phyloP scores from a whole-genome alignment of 139 green algal genomes.

The Spirogloea muscicola region DNA sequence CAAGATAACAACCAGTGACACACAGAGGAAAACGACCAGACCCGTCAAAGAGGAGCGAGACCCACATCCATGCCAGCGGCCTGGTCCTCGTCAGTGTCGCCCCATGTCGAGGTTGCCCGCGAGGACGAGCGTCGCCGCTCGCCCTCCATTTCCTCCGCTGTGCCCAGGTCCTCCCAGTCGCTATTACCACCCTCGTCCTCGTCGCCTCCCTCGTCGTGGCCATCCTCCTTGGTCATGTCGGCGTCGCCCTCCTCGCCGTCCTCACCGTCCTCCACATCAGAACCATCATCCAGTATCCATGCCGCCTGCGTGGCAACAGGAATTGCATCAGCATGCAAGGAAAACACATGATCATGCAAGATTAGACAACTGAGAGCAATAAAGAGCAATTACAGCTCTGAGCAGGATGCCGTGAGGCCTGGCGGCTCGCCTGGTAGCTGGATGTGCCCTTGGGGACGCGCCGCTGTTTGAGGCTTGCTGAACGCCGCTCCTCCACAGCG shows the following conservation, averaged over 20 bases:
- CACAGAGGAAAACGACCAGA: no score
- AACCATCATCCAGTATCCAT: constrained; percentile 22
- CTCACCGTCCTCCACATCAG: constrained; percentile 54
- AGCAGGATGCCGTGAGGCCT: no score
- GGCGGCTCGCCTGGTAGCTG: constrained; percentile 94
- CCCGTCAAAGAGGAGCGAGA: constrained; percentile 6
- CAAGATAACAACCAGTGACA: no score
- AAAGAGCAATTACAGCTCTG: no score
- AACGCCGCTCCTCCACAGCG: constrained; percentile 35
- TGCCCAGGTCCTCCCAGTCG: neutral
- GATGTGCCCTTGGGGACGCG: constrained; percentile 73
- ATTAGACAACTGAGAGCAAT: no score
- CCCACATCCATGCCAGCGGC: constrained; percentile 23
- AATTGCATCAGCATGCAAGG: no score
- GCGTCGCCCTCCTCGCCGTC: constrained; percentile 56
- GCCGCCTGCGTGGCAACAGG: no score
- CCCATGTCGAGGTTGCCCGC: constrained; percentile 2
- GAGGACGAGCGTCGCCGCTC: neutral
- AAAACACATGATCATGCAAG: no score
- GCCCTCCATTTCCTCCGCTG: constrained; percentile 11
- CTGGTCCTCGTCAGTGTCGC: constrained; percentile 7
- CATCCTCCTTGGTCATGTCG: constrained; percentile 2
- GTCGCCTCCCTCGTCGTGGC: neutral
- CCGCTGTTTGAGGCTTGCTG: constrained; percentile 34
- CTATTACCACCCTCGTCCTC: constrained; percentile 9